These are phyloP conservation scores for Verticillium longisporum DNA, from an alignment of 2,329 filamentous ascomycete genomes.

Conservation along the genomic window DNA sequence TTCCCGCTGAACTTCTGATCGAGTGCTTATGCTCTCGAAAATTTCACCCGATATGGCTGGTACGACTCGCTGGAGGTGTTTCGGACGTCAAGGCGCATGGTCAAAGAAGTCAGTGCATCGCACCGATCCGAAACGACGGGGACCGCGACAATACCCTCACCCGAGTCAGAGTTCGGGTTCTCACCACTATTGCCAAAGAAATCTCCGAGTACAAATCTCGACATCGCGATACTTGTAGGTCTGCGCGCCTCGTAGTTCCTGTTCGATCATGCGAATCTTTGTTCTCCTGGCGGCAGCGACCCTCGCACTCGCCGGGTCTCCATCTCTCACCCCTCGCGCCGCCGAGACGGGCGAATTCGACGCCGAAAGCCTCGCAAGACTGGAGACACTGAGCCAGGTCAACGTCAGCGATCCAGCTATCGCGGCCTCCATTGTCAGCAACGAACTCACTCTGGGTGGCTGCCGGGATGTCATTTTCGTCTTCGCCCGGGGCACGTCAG, in stretches of 20 bases:
- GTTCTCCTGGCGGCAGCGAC: background rate
- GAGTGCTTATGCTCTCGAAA: background rate
- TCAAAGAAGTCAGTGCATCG: background rate
- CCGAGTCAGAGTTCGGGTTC: background rate
- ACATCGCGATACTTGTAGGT: background rate
- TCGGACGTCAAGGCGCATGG: background rate
- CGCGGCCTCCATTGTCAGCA: constrained; percentile 1
- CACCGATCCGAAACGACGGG: background rate
- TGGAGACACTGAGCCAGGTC: background rate
- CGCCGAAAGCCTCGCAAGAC: background rate
- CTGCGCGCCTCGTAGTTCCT: background rate
- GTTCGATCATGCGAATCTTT: background rate
- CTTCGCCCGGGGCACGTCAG: constrained; percentile 14
- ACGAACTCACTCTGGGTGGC: constrained; percentile 13
- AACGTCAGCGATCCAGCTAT: background rate
- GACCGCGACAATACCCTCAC: background rate
- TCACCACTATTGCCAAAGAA: background rate
- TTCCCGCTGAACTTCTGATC: background rate
- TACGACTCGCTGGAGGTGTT: background rate
- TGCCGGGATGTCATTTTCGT: constrained; percentile 15
- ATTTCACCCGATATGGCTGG: background rate
- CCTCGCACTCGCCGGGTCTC: background rate
- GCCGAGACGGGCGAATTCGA: background rate
- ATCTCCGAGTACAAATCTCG: background rate
- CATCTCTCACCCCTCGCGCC: background rate